Evolutionary conservation across 352 stramenopile species (phyloP), one percentile per base, ranked within the genome.

Genomic region (Phytopythium boreale): DNA sequence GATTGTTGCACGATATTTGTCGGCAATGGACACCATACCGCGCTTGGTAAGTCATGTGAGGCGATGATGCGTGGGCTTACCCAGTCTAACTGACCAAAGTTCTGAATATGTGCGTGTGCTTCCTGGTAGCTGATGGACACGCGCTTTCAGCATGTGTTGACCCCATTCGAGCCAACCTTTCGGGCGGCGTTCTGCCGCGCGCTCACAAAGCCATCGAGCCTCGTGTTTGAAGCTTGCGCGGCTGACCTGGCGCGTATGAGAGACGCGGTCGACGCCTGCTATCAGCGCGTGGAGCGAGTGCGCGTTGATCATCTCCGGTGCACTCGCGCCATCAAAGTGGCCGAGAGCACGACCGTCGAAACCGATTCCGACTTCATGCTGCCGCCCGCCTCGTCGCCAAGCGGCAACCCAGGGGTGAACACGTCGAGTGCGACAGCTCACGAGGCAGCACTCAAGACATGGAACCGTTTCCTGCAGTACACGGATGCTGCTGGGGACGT

Each of bases 1-100:
- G 0, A 62, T 86, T 9, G 56, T 90, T 0, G 56, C 73, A n/a
- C 63, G 69, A 3, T 90, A 89, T 57, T 71, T 84, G 34, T 64
- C 73, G 4, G 64, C 50, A 24, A 68, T 90, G 56, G 80, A 90
- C 56, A 61, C 53, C 8, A 57, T 79, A 0, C 77, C 76, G 6
- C 61, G 59, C 37, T 52, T 89, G 37, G 76, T 84, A 75, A 36
- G 71, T 61, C 24, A 5, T 24, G 0, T 39, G 26, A 4, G 5
- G 24, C 0, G 20, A 59, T 50, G 15, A 7, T 47, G 14, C 11
- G 1, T 22, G 29, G 5, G 1, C 0, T 11, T 19, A 11, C 14
- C 7, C 39, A 41, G n/a, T 29, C 37, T 36, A 34, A 55, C 24
- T 6, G n/a, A n/a, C n/a, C n/a, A n/a, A n/a, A 11, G 15, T 22